These are phyloP conservation scores for Phytophthora sp. DNA, from an alignment of 352 stramenopile genomes.

Conservation along the genomic window DNA sequence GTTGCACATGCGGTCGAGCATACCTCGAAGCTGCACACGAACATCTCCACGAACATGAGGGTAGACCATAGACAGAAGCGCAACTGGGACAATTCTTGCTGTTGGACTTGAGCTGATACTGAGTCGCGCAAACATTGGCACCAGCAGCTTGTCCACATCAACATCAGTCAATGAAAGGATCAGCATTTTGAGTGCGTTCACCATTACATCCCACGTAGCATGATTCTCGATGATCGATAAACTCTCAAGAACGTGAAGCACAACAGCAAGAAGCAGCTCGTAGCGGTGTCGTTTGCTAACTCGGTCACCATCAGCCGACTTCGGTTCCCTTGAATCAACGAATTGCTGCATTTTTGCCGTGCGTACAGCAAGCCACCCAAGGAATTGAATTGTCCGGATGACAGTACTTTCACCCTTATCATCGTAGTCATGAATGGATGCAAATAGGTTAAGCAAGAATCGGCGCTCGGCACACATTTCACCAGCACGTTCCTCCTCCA, in stretches of 20 bases:
- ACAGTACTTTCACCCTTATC: conserved; percentile 89
- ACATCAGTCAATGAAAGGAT: conserved; percentile 61
- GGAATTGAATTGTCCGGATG: conserved; percentile 83
- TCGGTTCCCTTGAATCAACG: conserved; percentile 36
- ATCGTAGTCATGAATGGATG: conserved; percentile 86
- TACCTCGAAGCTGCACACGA: conserved; percentile 81
- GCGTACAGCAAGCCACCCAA: conserved; percentile 79
- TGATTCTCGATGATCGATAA: conserved; percentile 91
- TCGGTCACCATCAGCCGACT: conserved; percentile 20
- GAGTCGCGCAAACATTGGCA: conserved; percentile 82
- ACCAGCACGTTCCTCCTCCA: conserved; percentile 66
- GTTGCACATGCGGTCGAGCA: conserved; percentile 88
- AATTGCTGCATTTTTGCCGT: conserved; percentile 70
- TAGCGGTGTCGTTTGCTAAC: conserved; percentile 54
- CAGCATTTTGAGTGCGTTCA: conserved; percentile 81
- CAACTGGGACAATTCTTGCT: conserved; percentile 82
- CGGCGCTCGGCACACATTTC: conserved; percentile 83
- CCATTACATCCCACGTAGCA: conserved; percentile 89
- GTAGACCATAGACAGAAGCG: conserved; percentile 81
- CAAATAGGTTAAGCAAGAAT: conserved; percentile 86
- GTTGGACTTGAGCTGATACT: conserved; percentile 87
- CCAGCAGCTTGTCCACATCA: conserved; percentile 67
- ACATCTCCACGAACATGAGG: conserved; percentile 71
- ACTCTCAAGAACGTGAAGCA: conserved; percentile 85
- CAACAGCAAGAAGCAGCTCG: conserved; percentile 73